Evolutionary conservation across 75 land plant species (phyloP), one percentile per base, ranked within the genome.

Genomic region (Picea glauca): DNA sequence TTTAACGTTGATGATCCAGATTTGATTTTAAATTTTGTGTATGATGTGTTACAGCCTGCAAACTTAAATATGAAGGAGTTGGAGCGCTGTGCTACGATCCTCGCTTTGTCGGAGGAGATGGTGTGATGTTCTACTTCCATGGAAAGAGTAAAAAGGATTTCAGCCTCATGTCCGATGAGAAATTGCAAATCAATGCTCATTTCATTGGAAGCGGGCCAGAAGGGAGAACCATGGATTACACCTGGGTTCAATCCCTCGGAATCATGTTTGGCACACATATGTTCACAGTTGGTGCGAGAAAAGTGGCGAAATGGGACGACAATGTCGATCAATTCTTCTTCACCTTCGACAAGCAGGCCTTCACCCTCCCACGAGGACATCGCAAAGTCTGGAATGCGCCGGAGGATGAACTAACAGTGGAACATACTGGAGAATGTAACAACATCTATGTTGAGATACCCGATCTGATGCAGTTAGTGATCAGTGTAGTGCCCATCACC

Each of bases 71-170:
- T 20, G 15, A 83, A 40, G 86, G 88, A 58, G 79, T 61, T 31
- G 91, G 91, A 35, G 66, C 93, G 23, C 87, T 82, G 9, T 92
- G 93, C 85, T 83, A 80, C 13, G 94, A 92, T 38, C 93, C 93
- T 0, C 80, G 93, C 13, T 92, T 88, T 81, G 84, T 92, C 6
- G 94, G 94, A 33, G 94, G 90, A 0, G 94, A 92, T 38, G 92
- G 93, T 21, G 65, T 86, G 66, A 87, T 90, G 59, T 90, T 92
- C 85, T 92, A 92, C 85, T 92, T 92, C 84, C 94, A 88, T 62
- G 94, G 94, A 60, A 78, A 77, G 79, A 82, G 32, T 63, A 82
- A 68, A 80, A 77, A 79, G 77, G 78, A 77, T 80, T 92, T 85
- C 78, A 76, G 83, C 62, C 82, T 92, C 8, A 85, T 92, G 17